phyloP scores from a whole-genome alignment of 139 green algal species.

The Tetratostichococcus sp. region DNA sequence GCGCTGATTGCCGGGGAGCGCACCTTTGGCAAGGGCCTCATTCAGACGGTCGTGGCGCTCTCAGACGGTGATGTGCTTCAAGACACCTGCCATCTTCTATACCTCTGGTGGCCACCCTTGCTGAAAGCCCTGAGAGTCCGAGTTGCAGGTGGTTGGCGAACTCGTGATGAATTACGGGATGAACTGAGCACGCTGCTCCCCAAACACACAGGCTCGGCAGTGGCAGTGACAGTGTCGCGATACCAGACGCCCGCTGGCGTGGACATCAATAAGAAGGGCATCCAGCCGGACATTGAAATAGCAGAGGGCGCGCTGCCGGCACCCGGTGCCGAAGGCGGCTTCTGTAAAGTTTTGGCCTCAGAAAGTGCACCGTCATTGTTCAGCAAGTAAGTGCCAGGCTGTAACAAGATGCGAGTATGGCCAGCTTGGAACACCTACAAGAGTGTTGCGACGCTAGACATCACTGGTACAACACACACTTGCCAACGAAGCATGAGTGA shows the following conservation, averaged over 20 bases:
- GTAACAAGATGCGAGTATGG: too few relatives aligned
- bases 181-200: too few relatives aligned
- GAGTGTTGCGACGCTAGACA: too few relatives aligned
- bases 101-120: too few relatives aligned
- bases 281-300: conserved; percentile 20
- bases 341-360: conserved; percentile 30
- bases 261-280: conserved; percentile 68
- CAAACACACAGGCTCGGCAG: conserved; percentile 49
- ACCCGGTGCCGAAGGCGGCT: conserved; percentile 11
- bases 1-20: conserved; percentile 69
- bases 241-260: conserved; percentile 75
- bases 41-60: conserved; percentile 92
- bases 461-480: too few relatives aligned
- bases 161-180: too few relatives aligned
- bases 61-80: conserved; percentile 26
- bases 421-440: too few relatives aligned
- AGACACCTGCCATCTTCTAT: conserved; percentile 45
- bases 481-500: too few relatives aligned
- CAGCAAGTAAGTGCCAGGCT: conserved; percentile 10
- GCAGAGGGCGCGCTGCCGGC: conserved; percentile 15
- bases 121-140: too few relatives aligned
- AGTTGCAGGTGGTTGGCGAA: too few relatives aligned
- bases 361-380: conserved; percentile 33
- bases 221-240: conserved; percentile 88
- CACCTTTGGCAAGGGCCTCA: conserved; percentile 97